Evolutionary conservation across 768 basidiomycete genomes (phyloP), one percentile per base, ranked within the genome.

Genomic region (Boletus rufocinnamomeus): DNA sequence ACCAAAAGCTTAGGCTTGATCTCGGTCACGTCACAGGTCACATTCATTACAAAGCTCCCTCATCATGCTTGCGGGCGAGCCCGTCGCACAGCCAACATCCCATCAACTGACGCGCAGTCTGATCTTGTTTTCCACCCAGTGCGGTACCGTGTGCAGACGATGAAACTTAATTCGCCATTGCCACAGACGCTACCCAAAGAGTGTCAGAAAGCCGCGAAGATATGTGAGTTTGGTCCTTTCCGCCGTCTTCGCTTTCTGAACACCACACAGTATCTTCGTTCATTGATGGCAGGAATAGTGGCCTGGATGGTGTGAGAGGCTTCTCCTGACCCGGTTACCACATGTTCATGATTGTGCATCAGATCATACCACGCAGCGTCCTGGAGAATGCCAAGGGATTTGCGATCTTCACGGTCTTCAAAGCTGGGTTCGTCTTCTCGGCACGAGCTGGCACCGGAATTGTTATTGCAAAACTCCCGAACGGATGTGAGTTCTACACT

Each of bases 321-420:
- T 30, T 41, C 30, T 49, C 14, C 19, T 47, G 47, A 30, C 30
- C 46, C 23, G 1, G 27, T 57, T 38, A 14, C 34, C n/a, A 2
- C 19, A 27, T 37, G n/a, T 37, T 19, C 47, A 51, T 45, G 13
- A 19, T 52, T 28, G 23, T 52, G 41, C 25, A 21, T 47, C 55
- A 85, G 83, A 77, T 86, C 59, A 79, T 87, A 57, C 85, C 85
- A 34, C 76, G 79, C 25, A 71, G 65, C 40, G 79, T 88, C 10
- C 75, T 88, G 23, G 79, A 84, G 62, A 74, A 79, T 57, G 86
- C 86, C 17, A 79, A 74, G 32, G 86, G 95, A 6, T 96, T 96
- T 68, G 93, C 92, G n/a, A 92, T 94, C 48, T 93, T 94, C 71
- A 92, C 89, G 6, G 83, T 95, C 52, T 82, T 93, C 75, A 95